Base-by-base conservation (phyloP, 371 early-diverging fungal species). In the Mortierella sp. region DNA sequence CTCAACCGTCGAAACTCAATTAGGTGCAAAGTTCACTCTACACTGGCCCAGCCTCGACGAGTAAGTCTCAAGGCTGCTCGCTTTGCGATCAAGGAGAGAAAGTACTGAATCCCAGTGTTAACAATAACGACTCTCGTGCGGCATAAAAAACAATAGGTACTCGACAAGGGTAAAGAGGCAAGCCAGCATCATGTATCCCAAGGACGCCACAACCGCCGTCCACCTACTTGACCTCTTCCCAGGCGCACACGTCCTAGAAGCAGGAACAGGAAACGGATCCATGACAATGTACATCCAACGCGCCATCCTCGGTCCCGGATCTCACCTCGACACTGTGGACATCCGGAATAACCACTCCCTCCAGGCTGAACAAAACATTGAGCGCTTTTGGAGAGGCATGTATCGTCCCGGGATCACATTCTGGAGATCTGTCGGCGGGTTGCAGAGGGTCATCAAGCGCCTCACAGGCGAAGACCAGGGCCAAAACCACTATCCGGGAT, bases 191-290 rank as follows among this genome's bases (percentile, higher is more conserved):
- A 93, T 95, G 54, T 96, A 96, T 83, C 94, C 96, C 0, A 95
- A 95, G 74, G 96, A 96, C 76, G 95, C 96, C 0, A 89, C 91
- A 12, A 87, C 93, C 0, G 94, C 95, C 55, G 92, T 81, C n/a
- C 84, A 75, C 60, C 71, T 72, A 79, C 86, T 96, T 43, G 96
- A 96, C 82, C 74, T 95, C 24, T 88, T 90, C 51, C 93, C 93
- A 2, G 94, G 93, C 18, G 92, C 92, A 49, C 88, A 88, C 44
- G 89, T 96, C 18, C 88, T 96, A 8, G 96, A 96, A 81, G 95
- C 94, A 1, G 96, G 96, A 4, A 95, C 96, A 0, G 96, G 96
- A 2, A 96, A 95, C 75, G 96, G 93, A 5, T 91, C 92, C 41
- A 83, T 96, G 72, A 94, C 95, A 0, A 77, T 96, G 48, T 91